These are phyloP conservation scores for Saturnispora serradocipensis DNA, from an alignment of 805 yeast species.

Conservation along the genomic window DNA sequence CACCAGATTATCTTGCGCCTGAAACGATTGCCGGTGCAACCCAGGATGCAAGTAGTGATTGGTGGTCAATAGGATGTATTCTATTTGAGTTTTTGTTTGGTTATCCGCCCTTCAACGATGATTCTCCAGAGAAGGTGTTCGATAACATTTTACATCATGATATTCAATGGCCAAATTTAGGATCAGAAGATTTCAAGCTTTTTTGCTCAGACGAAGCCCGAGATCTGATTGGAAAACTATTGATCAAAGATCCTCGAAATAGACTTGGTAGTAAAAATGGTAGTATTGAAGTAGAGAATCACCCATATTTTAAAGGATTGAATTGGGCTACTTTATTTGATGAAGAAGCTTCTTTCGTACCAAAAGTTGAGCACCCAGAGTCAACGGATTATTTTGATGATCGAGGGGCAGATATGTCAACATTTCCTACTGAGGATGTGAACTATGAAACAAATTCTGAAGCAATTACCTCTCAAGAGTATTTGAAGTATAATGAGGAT, in stretches of 20 bases:
- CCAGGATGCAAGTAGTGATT: conserved; percentile 81
- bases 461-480: conserved; percentile 24
- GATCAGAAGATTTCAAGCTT: conserved; percentile 41
- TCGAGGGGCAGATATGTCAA: conserved; percentile 74
- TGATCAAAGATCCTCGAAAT: conserved; percentile 51
- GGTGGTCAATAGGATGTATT: conserved; percentile 99
- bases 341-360: conserved; percentile 77
- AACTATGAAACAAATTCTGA: conserved; percentile 4
- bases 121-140: conserved; percentile 72
- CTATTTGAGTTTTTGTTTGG: conserved; percentile 88
- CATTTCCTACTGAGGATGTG: conserved; percentile 35
- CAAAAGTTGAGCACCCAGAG: conserved; percentile 68
- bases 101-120: conserved; percentile 88
- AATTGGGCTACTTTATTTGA: conserved; percentile 67
- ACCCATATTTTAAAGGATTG: conserved; percentile 64
- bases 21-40: conserved; percentile 83
- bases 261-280: conserved; percentile 70
- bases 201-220: conserved; percentile 59
- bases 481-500: conserved; percentile 10
- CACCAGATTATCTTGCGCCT: conserved; percentile 97
- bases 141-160: conserved; percentile 64
- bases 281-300: conserved; percentile 66
- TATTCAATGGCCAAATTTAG: conserved; percentile 77
- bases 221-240: conserved; percentile 57
- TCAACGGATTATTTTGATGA: conserved; percentile 85